A percentile compares a stretch with the other conserved stretches of the same genome.
These are phyloP conservation scores for Xylaria sp. DNA, from an alignment of 2,329 filamentous ascomycete species.

Conservation along the genomic window DNA sequence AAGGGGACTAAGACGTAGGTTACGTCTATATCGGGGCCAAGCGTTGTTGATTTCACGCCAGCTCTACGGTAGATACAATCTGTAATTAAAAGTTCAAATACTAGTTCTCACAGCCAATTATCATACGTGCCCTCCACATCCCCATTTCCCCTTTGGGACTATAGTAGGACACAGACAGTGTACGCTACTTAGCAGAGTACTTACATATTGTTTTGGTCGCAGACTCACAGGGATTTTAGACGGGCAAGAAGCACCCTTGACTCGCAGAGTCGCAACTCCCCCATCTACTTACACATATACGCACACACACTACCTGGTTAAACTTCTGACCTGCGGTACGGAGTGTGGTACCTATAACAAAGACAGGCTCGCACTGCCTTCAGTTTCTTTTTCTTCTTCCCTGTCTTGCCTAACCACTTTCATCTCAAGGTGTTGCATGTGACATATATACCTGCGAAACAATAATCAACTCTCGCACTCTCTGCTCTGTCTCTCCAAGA, in stretches of 20 bases:
- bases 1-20: background rate
- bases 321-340: background rate
- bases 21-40: constrained; percentile 2
- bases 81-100: constrained; percentile 26
- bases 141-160: constrained; percentile 33
- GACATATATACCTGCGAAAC: constrained; percentile 24
- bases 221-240: constrained; percentile 13
- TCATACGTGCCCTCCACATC: constrained; percentile 2
- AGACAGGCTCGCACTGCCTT: constrained; percentile 31
- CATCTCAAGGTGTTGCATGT: constrained; percentile 29
- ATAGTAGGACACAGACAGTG: background rate
- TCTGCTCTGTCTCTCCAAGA: constrained; percentile 7
- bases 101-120: constrained; percentile 18
- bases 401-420: constrained; percentile 32
- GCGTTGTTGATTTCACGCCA: background rate
- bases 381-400: constrained; percentile 25
- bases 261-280: constrained; percentile 10
- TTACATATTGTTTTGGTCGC: background rate
- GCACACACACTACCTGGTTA: background rate
- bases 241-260: constrained; percentile 17
- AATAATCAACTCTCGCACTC: constrained; percentile 13
- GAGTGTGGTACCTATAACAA: constrained; percentile 25
- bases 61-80: background rate
- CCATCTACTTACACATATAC: no score
- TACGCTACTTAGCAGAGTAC: background rate